Conservation (phyloP, 176 grass and related monocot genomes). For the Pharus latifolius region DNA sequence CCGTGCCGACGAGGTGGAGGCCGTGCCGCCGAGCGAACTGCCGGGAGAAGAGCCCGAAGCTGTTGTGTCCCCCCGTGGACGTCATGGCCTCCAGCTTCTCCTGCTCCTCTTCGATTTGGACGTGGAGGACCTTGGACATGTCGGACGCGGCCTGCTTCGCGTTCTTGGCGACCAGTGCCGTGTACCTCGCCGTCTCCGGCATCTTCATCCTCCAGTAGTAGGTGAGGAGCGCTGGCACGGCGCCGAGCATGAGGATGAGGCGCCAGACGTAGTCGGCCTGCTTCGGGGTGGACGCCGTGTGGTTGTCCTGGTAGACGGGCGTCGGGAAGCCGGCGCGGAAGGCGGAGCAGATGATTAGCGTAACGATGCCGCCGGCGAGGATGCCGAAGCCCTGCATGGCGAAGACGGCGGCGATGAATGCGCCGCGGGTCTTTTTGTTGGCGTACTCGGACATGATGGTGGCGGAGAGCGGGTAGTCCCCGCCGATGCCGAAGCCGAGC, state of each 20-base stretch:
- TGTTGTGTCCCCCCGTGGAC: background rate
- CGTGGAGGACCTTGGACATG: constrained; percentile 52
- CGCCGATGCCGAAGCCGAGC: constrained; percentile 49
- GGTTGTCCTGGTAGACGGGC: constrained; percentile 10
- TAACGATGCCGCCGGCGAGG: constrained; percentile 38
- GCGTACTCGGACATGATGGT: constrained; percentile 58
- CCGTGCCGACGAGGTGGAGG: constrained; percentile 42
- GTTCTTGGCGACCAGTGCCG: constrained; percentile 55
- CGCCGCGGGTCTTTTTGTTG: constrained; percentile 49
- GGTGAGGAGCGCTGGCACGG: constrained; percentile 32
- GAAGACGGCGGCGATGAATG: constrained; percentile 71
- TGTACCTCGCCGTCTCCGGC: constrained; percentile 84
- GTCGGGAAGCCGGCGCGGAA: constrained; percentile 23
- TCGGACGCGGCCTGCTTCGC: constrained; percentile 63
- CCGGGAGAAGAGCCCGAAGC: constrained; percentile 30
- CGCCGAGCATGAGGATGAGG: constrained; percentile 58
- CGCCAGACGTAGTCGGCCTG: constrained; percentile 59
- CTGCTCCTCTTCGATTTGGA: constrained; percentile 33
- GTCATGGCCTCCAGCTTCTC: constrained; percentile 2
- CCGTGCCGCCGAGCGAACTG: constrained; percentile 48
- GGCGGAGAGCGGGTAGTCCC: constrained; percentile 43
- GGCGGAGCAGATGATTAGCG: constrained; percentile 23
- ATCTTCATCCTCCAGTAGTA: constrained; percentile 80
- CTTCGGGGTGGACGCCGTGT: background rate
- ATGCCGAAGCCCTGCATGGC: constrained; percentile 78